Percentiles rank a stretch among this genome's conserved stretches.
Conservation (phyloP, 23 red algal species). For the Cyanidioschyzon merolae region DNA sequence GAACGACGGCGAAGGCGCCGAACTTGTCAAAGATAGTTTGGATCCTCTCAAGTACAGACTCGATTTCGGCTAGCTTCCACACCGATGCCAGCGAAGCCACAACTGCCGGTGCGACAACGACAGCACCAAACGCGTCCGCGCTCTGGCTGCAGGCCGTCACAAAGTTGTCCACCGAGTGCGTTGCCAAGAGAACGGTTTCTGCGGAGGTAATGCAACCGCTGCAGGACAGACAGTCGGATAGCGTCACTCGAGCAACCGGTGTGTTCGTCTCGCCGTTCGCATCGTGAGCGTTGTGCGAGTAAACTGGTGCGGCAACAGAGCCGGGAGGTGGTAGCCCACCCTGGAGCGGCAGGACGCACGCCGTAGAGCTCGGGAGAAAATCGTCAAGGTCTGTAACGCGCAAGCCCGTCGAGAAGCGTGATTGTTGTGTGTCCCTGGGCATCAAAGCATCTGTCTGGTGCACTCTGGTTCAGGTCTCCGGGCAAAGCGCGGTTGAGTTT, state of each 20-base stretch:
- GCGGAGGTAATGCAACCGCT: conserved; percentile 86
- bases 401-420: conserved; percentile 21
- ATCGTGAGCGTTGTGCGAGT: conserved; percentile 7
- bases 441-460: no score
- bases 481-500: no score
- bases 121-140: not conserved
- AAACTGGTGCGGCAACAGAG: conserved; percentile 55
- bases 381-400: conserved; percentile 74
- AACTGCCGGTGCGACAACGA: not conserved
- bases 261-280: not conserved
- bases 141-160: not conserved
- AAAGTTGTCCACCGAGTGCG: not conserved
- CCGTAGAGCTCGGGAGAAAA: conserved; percentile 44
- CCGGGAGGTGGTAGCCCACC: conserved; percentile 39
- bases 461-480: no score
- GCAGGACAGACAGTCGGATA: conserved; percentile 75
- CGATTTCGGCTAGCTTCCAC: not conserved
- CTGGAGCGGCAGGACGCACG: conserved; percentile 53
- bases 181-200: conserved; percentile 47
- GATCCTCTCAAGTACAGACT: not conserved
- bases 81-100: not conserved
- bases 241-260: conserved; percentile 35
- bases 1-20: conserved; percentile 27
- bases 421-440: not conserved
- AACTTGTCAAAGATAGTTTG: not conserved